Evolutionary conservation across 345 rosid species (phyloP), one percentile per base, ranked within the genome.

Genomic region (Pugionium cornutum): DNA sequence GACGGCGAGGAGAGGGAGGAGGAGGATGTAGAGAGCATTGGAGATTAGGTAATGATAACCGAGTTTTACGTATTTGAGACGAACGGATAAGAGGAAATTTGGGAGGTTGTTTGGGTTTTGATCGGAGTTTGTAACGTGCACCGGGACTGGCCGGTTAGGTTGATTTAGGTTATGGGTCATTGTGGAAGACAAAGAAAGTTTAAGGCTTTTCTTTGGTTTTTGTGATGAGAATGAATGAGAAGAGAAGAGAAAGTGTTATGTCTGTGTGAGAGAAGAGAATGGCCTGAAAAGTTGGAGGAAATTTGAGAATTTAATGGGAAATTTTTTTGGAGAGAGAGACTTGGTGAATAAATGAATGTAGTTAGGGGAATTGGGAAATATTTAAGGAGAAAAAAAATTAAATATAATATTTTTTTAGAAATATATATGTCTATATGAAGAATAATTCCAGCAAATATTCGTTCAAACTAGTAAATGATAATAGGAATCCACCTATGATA

Each of bases 1-100:
- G 9, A 80, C 66, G 63, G 41, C 64, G 7, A 84, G 58, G 26
- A 85, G 72, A 30, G 87, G 80, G 34, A 88, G 45, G 58, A 91
- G 75, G 47, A 88, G 46, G 62, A 91, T 73, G 74, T 83, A 86
- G 66, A 86, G 75, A 4, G 91, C 96, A 31, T 83, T 91, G 18
- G 97, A 84, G 64, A 87, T 78, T 28, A 91, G 62, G 77, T 83
- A 91, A 49, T 86, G 96, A 77, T 86, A 88, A n/a, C 96, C 96
- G 1, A 91, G 84, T 67, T 91, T 91, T n/a, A 91, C 92, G 42
- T 89, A 84, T 32, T 89, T 89, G 67, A 86, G 84, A 42, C 81
- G 82, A 31, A 89, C 87, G 18, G 96, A 83, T 9, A 78, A 49
- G 32, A 83, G 90, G 58, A 89, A 87, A 46, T 86, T 79, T 8